Percentiles rank a stretch among this genome's conserved stretches.
These are phyloP conservation scores for Xylariaceae sp. DNA, from an alignment of 2,329 filamentous ascomycete genomes.

Conservation along the genomic window DNA sequence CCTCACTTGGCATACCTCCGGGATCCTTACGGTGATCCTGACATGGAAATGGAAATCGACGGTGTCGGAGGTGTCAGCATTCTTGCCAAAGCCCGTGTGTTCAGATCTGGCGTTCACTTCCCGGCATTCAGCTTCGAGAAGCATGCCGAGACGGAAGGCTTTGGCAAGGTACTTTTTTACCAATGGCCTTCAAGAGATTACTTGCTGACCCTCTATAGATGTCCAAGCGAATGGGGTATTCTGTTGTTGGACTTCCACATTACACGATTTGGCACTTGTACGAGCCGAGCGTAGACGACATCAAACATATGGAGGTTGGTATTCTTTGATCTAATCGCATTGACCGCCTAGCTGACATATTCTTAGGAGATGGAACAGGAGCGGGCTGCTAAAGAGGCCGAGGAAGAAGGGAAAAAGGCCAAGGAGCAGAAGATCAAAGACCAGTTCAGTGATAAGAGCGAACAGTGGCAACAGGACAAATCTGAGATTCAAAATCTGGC, in stretches of 20 bases:
- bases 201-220: constrained; percentile 55
- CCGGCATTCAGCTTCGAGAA: constrained; percentile 98
- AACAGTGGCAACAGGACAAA: constrained; percentile 90
- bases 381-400: constrained; percentile 70
- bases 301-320: constrained; percentile 85
- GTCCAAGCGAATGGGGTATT: constrained; percentile 94
- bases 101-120: constrained; percentile 92
- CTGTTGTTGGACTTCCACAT: constrained; percentile 90
- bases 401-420: constrained; percentile 70
- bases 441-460: constrained; percentile 69
- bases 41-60: constrained; percentile 99
- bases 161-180: constrained; percentile 75
- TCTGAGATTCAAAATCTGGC: constrained; percentile 67
- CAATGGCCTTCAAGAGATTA: constrained; percentile 4
- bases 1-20: constrained; percentile 95
- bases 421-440: constrained; percentile 75
- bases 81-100: constrained; percentile 90
- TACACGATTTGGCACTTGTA: constrained; percentile 99
- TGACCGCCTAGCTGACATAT: constrained; percentile 8
- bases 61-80: constrained; percentile 97
- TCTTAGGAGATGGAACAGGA: constrained; percentile 86
- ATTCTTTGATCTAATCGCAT: background rate
- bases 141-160: constrained; percentile 96
- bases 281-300: constrained; percentile 96
- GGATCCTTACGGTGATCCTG: constrained; percentile 93